These are phyloP conservation scores for Ascochyta viciae-villosae DNA, from an alignment of 2,329 filamentous ascomycete species.

Conservation along the genomic window DNA sequence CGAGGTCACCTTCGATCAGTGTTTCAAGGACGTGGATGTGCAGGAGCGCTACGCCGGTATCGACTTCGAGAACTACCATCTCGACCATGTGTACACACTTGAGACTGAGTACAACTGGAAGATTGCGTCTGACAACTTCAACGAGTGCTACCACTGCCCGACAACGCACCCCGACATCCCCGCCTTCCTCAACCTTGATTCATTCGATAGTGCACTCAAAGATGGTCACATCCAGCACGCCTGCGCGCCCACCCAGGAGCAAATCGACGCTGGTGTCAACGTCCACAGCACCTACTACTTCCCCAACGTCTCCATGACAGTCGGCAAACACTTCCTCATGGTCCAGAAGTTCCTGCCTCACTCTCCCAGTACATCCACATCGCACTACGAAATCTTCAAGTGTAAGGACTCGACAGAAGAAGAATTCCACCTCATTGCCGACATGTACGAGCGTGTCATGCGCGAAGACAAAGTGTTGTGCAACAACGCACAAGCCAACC, in stretches of 20 bases:
- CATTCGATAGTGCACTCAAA: constrained; percentile 50
- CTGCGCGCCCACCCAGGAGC: constrained; percentile 26
- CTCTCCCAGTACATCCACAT: constrained; percentile 56
- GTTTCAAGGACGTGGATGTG: constrained; percentile 31
- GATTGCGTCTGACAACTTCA: constrained; percentile 63
- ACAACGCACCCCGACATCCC: constrained; percentile 65
- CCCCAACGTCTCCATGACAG: constrained; percentile 32
- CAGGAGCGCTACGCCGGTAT: constrained; percentile 28
- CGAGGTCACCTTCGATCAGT: constrained; percentile 5
- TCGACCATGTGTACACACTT: constrained; percentile 35
- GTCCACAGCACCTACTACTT: constrained; percentile 40
- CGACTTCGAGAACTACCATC: constrained; percentile 30
- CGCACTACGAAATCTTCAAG: constrained; percentile 68
- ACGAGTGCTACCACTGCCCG: constrained; percentile 69
- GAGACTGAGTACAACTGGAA: constrained; percentile 40
- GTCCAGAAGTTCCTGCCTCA: constrained; percentile 66
- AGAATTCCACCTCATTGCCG: constrained; percentile 63
- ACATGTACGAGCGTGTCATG: constrained; percentile 69
- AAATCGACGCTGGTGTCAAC: constrained; percentile 26
- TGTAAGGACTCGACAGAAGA: constrained; percentile 64
- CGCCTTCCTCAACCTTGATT: constrained; percentile 61
- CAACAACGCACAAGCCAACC: constrained; percentile 63
- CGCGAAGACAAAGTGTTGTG: constrained; percentile 69
- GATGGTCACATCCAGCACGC: constrained; percentile 38
- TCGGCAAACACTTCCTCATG: constrained; percentile 62